A percentile compares a stretch with the other conserved stretches of the same genome.
Conservation (phyloP, 352 stramenopile species). For the Globisporangium acanthophoron region DNA sequence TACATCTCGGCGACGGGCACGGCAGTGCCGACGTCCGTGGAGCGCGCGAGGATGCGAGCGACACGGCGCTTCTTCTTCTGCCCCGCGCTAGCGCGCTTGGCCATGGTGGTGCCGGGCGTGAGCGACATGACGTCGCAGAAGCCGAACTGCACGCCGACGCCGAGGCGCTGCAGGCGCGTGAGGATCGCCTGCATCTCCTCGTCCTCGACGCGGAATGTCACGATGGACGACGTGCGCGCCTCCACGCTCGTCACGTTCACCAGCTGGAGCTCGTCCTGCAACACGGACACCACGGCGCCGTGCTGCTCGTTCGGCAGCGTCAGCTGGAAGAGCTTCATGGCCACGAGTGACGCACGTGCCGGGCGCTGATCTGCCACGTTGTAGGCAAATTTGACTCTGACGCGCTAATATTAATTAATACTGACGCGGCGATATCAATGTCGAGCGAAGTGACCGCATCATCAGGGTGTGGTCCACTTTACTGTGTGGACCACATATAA, state of each 20-base stretch:
- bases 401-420: too few species aligned
- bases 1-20: constrained; percentile 87
- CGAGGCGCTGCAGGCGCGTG: constrained; percentile 76
- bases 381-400: too few species aligned
- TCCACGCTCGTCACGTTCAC: constrained; percentile 83
- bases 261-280: constrained; percentile 81
- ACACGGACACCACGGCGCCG: constrained; percentile 61
- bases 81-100: constrained; percentile 28
- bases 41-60: constrained; percentile 66
- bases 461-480: not conserved
- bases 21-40: constrained; percentile 73
- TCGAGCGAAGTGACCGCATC: too few species aligned
- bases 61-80: constrained; percentile 60
- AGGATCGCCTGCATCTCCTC: constrained; percentile 81
- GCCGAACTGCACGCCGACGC: constrained; percentile 79
- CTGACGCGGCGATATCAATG: too few species aligned
- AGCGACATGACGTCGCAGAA: constrained; percentile 89
- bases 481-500: not conserved
- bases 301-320: constrained; percentile 83
- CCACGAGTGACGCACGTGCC: not conserved
- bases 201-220: constrained; percentile 83
- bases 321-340: constrained; percentile 88
- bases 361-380: too few species aligned
- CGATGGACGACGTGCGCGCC: constrained; percentile 80
- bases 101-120: constrained; percentile 77